A percentile compares a stretch with the other conserved stretches of the same genome.
These are phyloP conservation scores for Aspergillus tanneri DNA, from an alignment of 2,329 filamentous ascomycete genomes.

Conservation along the genomic window DNA sequence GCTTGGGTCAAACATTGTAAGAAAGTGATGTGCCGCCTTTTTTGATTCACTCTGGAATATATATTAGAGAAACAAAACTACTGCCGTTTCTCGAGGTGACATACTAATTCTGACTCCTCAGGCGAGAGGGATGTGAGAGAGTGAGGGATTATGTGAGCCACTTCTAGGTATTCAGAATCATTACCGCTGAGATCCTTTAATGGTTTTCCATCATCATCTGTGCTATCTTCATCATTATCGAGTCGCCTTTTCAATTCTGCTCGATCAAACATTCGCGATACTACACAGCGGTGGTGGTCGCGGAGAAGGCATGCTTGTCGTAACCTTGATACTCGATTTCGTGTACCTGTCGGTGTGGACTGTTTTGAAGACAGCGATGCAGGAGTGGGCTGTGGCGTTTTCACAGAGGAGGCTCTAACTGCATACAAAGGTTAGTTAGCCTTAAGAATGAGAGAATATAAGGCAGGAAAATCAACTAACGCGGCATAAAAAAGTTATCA, in stretches of 20 bases:
- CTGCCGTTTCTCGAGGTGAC: no score
- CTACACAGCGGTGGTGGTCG: slow-evolving; percentile 18
- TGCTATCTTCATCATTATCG: slow-evolving; percentile 11
- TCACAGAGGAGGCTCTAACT: slow-evolving; percentile 23
- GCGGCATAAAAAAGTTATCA: slow-evolving; percentile 21
- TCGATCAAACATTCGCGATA: slow-evolving; percentile 14
- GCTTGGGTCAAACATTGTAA: slow-evolving; percentile 17
- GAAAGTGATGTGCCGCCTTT: no score
- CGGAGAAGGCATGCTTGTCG: slow-evolving; percentile 14
- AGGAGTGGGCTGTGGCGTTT: slow-evolving; percentile 23
- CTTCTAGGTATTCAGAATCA: slow-evolving; percentile 21
- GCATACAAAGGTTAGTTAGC: not conserved
- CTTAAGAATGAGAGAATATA: no score
- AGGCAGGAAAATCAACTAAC: slow-evolving; percentile 7
- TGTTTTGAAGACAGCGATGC: not conserved
- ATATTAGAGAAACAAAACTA: not conserved
- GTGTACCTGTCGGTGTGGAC: not conserved
- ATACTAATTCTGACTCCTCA: slow-evolving; percentile 20
- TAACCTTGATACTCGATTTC: slow-evolving; percentile 11
- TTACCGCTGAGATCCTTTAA: slow-evolving; percentile 12
- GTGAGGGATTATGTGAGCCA: slow-evolving; percentile 24
- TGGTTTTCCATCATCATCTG: slow-evolving; percentile 21
- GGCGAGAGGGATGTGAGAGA: slow-evolving; percentile 20
- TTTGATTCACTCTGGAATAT: slow-evolving; percentile 9
- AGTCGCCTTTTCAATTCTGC: slow-evolving; percentile 2